Evolutionary conservation across 208 protist species (phyloP).

Genomic region (Acanthamoeba healyi): DNA sequence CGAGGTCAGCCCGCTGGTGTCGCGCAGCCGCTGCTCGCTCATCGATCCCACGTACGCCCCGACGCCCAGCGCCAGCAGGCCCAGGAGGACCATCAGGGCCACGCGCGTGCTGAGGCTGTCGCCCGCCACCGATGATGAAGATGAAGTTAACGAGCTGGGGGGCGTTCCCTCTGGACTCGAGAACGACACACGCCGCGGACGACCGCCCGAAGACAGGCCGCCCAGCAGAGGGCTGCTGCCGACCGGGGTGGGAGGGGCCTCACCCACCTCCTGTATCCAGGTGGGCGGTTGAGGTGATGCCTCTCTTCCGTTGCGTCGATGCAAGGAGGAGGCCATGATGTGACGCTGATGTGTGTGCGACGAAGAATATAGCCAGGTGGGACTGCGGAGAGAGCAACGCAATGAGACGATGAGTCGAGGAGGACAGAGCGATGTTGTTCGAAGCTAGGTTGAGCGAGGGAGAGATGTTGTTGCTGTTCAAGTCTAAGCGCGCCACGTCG

Average conservation of each 20-base stretch:
- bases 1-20: not conserved
- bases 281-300: not conserved
- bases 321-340: no score
- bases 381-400: no score
- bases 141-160: no score
- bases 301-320: no score
- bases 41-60: not conserved
- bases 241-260: not conserved
- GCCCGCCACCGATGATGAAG: not conserved
- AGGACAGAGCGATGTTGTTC: no score
- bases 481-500: no score
- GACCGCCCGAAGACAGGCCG: not conserved
- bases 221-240: not conserved
- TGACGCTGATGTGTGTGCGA: no score
- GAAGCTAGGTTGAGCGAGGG: no score
- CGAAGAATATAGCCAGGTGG: no score
- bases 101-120: not conserved
- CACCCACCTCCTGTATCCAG: not conserved
- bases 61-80: not conserved
- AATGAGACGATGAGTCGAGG: no score
- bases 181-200: not conserved
- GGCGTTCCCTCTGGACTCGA: not conserved
- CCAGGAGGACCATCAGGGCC: not conserved
- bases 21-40: not conserved
- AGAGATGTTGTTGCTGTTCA: no score